Evolutionary conservation across 371 early-diverging fungal genomes (phyloP).

Genomic region (Phascolomyces articulosus): DNA sequence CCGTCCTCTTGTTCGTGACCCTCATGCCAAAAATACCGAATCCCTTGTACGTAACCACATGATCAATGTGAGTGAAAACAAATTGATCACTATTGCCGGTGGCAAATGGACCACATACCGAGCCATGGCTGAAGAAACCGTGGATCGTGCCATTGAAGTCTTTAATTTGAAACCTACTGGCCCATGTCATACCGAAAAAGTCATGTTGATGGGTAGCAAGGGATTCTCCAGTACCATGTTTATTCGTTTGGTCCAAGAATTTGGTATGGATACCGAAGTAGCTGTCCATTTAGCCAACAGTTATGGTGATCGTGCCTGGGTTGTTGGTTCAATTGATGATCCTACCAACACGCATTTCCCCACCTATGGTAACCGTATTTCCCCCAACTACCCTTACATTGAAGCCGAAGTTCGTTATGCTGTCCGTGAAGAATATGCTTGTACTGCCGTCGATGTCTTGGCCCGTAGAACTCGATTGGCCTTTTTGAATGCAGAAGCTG

Average conservation of each 20-base stretch:
- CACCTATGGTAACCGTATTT: slow-evolving; percentile 79
- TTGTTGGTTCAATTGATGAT: slow-evolving; percentile 82
- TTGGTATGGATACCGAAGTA: slow-evolving; percentile 93
- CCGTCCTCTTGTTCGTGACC: slow-evolving; percentile 98
- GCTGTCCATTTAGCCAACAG: slow-evolving; percentile 90
- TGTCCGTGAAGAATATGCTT: slow-evolving; percentile 92
- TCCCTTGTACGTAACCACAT: slow-evolving; percentile 97
- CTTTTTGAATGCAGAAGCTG: slow-evolving; percentile 95
- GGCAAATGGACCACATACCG: slow-evolving; percentile 99
- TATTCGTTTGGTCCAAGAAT: slow-evolving; percentile 89
- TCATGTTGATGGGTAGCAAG: slow-evolving; percentile 87
- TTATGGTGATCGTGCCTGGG: slow-evolving; percentile 97
- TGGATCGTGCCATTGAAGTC: slow-evolving; percentile 86
- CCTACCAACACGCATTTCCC: slow-evolving; percentile 79
- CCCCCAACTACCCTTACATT: slow-evolving; percentile 89
- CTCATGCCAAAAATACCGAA: slow-evolving; percentile 88
- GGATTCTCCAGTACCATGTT: slow-evolving; percentile 89
- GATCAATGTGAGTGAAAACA: slow-evolving; percentile 84
- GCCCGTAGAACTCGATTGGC: slow-evolving; percentile 94
- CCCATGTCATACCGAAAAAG: slow-evolving; percentile 75
- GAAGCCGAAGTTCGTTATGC: slow-evolving; percentile 97
- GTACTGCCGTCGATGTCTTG: slow-evolving; percentile 93
- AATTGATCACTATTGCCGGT: slow-evolving; percentile 96
- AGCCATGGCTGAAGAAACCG: slow-evolving; percentile 98
- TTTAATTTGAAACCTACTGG: slow-evolving; percentile 63